Conservation (phyloP, 2,329 filamentous ascomycete genomes). For the Pseudogymnoascus sp. region DNA sequence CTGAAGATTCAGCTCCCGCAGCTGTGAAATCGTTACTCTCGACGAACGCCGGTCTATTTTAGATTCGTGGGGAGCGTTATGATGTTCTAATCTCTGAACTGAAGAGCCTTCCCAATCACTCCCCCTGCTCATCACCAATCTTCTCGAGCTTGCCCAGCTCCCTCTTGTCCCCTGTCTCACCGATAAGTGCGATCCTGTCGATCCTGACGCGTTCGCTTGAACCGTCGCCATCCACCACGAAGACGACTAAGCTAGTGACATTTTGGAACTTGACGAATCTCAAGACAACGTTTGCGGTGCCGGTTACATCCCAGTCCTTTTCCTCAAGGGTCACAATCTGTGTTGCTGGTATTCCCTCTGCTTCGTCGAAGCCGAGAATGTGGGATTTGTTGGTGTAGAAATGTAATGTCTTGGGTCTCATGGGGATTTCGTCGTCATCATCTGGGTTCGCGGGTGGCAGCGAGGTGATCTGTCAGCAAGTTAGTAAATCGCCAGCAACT, state of each 20-base stretch:
- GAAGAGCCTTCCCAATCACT: slow-evolving; percentile 30
- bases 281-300: slow-evolving; percentile 63
- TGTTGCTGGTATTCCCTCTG: slow-evolving; percentile 73
- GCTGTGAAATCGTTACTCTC: neutral
- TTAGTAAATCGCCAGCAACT: slow-evolving; percentile 14
- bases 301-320: slow-evolving; percentile 73
- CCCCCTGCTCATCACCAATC: slow-evolving; percentile 66
- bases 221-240: slow-evolving; percentile 78
- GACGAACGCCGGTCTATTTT: neutral
- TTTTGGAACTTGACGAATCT: slow-evolving; percentile 98
- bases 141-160: slow-evolving; percentile 95
- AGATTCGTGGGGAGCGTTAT: neutral
- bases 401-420: slow-evolving; percentile 74
- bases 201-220: slow-evolving; percentile 79
- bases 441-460: slow-evolving; percentile 50
- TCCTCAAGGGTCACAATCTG: slow-evolving; percentile 69
- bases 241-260: slow-evolving; percentile 76
- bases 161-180: slow-evolving; percentile 83
- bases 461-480: slow-evolving; percentile 65
- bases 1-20: neutral
- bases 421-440: slow-evolving; percentile 65
- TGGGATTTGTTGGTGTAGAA: slow-evolving; percentile 83
- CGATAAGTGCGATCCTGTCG: slow-evolving; percentile 70
- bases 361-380: slow-evolving; percentile 91
- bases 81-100: neutral